phyloP scores from a whole-genome alignment of 2,329 filamentous ascomycete species.

The Alternaria arbusti region DNA sequence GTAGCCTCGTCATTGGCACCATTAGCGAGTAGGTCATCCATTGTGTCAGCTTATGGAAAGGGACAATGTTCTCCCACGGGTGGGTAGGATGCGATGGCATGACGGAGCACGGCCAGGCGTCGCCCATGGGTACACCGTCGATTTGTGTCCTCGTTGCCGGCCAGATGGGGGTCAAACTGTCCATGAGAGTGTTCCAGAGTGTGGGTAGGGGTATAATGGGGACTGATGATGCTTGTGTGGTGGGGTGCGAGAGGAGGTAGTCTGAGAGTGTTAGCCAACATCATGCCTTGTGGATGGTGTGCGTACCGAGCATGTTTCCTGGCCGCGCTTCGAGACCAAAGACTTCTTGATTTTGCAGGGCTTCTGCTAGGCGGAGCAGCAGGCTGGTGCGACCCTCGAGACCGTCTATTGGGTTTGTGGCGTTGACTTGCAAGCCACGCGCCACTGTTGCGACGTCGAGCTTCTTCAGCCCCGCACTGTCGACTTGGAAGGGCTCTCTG shows the following conservation, averaged over 20 bases:
- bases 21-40: conserved; percentile 95
- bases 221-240: conserved; percentile 85
- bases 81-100: conserved; percentile 77
- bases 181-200: conserved; percentile 89
- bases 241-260: conserved; percentile 89
- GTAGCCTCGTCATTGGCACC: conserved; percentile 83
- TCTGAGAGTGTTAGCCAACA: conserved; percentile 60
- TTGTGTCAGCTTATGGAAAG: conserved; percentile 89
- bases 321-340: conserved; percentile 86
- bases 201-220: conserved; percentile 87
- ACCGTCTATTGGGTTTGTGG: conserved; percentile 81
- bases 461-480: conserved; percentile 77
- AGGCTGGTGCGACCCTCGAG: conserved; percentile 84
- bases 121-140: conserved; percentile 84
- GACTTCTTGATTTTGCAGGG: conserved; percentile 79
- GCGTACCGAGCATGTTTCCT: conserved; percentile 87
- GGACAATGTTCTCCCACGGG: conserved; percentile 81
- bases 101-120: conserved; percentile 88
- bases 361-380: conserved; percentile 75
- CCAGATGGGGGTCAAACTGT: conserved; percentile 87
- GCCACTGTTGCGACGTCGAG: conserved; percentile 78
- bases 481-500: conserved; percentile 85
- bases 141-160: conserved; percentile 84
- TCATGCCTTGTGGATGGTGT: conserved; percentile 15
- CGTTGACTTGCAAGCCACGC: conserved; percentile 82